phyloP scores from a whole-genome alignment of 345 rosid genomes.

The Syzygium aromaticum region DNA sequence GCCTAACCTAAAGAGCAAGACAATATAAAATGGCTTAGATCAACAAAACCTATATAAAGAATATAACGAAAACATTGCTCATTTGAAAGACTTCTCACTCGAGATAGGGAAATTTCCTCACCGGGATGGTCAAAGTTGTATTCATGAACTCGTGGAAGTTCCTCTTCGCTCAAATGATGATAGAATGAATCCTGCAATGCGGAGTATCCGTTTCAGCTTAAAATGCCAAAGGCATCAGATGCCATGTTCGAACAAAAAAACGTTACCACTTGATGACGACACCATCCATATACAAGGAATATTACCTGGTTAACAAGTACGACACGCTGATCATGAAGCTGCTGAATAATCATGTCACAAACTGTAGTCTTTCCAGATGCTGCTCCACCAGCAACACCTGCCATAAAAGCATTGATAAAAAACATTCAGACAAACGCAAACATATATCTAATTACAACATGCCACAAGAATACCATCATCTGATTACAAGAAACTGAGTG shows the following conservation, averaged over 20 bases:
- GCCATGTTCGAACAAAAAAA: background rate
- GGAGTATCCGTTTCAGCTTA: background rate
- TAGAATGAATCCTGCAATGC: slow-evolving; percentile 96
- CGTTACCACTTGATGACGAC: background rate
- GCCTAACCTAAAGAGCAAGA: background rate
- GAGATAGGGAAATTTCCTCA: slow-evolving; percentile 28
- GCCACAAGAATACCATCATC: background rate
- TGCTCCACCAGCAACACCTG: slow-evolving; percentile 98
- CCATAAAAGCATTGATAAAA: background rate
- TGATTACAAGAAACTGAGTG: background rate
- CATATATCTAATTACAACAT: background rate
- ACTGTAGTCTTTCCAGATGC: slow-evolving; percentile 99
- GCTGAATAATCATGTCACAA: slow-evolving; percentile 99
- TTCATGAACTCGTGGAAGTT: slow-evolving; percentile 77
- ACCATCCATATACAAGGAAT: background rate
- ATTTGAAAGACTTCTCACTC: background rate
- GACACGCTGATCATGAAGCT: slow-evolving; percentile 98
- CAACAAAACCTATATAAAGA: background rate
- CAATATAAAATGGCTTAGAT: background rate
- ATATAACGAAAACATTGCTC: background rate
- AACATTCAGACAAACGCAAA: background rate
- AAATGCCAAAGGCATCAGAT: background rate
- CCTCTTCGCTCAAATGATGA: slow-evolving; percentile 79
- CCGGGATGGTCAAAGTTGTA: slow-evolving; percentile 99
- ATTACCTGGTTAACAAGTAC: slow-evolving; percentile 91